Evolutionary conservation across 306 rosid genomes (phyloP), one percentile per base, ranked within the genome.

Genomic region (Vicia villosa): DNA sequence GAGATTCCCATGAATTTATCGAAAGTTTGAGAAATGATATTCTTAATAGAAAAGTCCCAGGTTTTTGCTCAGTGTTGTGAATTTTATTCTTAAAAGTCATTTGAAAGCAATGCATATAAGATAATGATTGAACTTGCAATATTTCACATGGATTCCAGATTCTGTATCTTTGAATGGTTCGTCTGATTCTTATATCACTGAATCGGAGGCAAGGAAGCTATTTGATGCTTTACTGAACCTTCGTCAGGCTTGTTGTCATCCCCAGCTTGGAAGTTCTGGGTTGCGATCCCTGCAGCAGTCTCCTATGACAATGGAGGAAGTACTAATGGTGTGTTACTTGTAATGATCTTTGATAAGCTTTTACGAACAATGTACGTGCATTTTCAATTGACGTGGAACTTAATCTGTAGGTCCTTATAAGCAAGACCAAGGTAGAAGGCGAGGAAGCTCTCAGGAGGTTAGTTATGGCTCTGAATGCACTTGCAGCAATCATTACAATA

Each of bases 221-320:
- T 82, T 91, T 64, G 87, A 82, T 82, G 87, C 96, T 63, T 95
- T 94, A 70, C 74, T 94, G 80, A 94, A 94, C 80, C 97, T 94
- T 76, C 97, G 96, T 40, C 98, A 90, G 81, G 98, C 98, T 61
- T 88, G 98, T 79, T 94, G 98, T 79, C 98, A 94, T 66, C 98
- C 98, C 70, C 98, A 90, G 83, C 96, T 94, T 49, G 97, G 98
- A 83, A 88, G 96, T 77, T 90, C 96, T 36, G 97, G 98, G 61
- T 78, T 94, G 83, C 98, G 96, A 22, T 85, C 98, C 75, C 76
- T 94, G 76, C 98, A 94, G 72, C 96, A 88, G 74, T 78, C 92
- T 47, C 98, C 98, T 14, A 94, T 94, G 98, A 88, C 97, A 45
- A 94, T 94, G 97, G 98, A 85, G 83, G 97, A 90, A 81, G 87